Conservation (phyloP, 179 eudicot genomes). For the Pouteria campechiana region DNA sequence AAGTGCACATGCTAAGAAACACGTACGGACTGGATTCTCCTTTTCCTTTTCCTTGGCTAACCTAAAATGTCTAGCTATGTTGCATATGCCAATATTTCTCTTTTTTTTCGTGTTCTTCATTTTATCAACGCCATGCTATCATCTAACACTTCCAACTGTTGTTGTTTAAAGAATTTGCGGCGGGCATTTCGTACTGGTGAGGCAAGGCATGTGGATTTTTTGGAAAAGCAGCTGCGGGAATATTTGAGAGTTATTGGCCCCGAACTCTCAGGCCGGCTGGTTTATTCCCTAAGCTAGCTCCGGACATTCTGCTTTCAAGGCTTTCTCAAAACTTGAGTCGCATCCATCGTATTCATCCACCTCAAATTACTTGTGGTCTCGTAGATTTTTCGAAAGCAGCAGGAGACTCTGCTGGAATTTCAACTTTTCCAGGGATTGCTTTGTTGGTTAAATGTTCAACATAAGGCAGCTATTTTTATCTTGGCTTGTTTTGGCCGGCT, state of each 20-base stretch:
- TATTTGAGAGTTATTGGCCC: constrained; percentile 57
- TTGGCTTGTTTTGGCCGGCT: too few relatives aligned
- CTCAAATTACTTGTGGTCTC: too few relatives aligned
- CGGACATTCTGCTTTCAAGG: too few relatives aligned
- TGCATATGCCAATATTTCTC: background rate
- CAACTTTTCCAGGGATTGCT: too few relatives aligned
- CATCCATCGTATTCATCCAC: too few relatives aligned
- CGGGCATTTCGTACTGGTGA: constrained; percentile 26
- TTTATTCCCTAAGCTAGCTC: constrained; percentile 43
- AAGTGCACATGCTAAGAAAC: background rate
- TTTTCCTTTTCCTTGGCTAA: background rate
- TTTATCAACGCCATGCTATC: background rate
- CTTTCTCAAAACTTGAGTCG: too few relatives aligned
- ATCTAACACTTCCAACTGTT: background rate
- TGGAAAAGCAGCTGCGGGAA: constrained; percentile 45
- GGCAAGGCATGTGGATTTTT: constrained; percentile 9
- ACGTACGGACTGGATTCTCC: too few relatives aligned
- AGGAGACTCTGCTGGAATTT: too few relatives aligned
- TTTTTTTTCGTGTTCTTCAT: background rate
- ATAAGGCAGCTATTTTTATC: too few relatives aligned
- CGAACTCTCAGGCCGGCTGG: constrained; percentile 66
- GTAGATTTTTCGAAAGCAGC: too few relatives aligned
- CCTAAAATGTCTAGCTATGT: background rate
- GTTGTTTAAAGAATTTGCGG: constrained; percentile 43
- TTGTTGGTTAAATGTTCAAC: too few relatives aligned